Conservation (phyloP, 805 yeast species). For the Ogataea degrootiae region DNA sequence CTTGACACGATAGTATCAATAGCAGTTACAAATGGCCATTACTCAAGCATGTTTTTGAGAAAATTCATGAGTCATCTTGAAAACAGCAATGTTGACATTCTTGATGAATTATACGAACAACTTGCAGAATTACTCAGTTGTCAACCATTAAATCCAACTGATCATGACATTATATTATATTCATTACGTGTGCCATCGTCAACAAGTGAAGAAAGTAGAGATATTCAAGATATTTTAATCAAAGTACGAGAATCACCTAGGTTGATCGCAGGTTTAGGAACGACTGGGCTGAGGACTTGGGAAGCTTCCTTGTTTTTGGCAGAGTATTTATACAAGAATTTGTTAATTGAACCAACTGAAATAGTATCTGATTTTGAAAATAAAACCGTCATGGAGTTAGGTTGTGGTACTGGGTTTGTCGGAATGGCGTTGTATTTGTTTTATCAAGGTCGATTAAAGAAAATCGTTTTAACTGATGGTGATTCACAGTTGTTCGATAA, state of each 20-base stretch:
- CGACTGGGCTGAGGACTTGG: slow-evolving; percentile 92
- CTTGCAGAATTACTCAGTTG: slow-evolving; percentile 34
- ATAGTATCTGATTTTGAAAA: slow-evolving; percentile 13
- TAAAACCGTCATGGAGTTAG: slow-evolving; percentile 60
- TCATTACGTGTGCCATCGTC: slow-evolving; percentile 17
- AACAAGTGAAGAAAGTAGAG: neutral
- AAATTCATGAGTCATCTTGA: slow-evolving; percentile 36
- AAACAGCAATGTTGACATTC: slow-evolving; percentile 19
- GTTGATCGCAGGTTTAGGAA: slow-evolving; percentile 66
- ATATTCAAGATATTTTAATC: slow-evolving; percentile 14
- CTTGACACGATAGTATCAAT: slow-evolving; percentile 19
- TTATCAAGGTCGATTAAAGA: slow-evolving; percentile 4
- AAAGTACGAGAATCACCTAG: slow-evolving; percentile 56
- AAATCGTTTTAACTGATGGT: slow-evolving; percentile 61
- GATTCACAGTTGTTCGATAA: slow-evolving; percentile 50
- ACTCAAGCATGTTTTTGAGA: slow-evolving; percentile 43
- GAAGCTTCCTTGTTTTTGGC: slow-evolving; percentile 77
- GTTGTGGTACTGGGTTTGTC: slow-evolving; percentile 87
- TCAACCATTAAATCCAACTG: slow-evolving; percentile 32
- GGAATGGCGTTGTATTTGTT: slow-evolving; percentile 43
- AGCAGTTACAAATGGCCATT: slow-evolving; percentile 42
- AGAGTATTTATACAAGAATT: slow-evolving; percentile 36
- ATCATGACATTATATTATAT: slow-evolving; percentile 35
- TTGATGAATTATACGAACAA: slow-evolving; percentile 40
- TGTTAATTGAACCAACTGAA: neutral